Evolutionary conservation across 2,329 filamentous ascomycete species (phyloP), one percentile per base, ranked within the genome.

Genomic region (Claviceps maximensis): DNA sequence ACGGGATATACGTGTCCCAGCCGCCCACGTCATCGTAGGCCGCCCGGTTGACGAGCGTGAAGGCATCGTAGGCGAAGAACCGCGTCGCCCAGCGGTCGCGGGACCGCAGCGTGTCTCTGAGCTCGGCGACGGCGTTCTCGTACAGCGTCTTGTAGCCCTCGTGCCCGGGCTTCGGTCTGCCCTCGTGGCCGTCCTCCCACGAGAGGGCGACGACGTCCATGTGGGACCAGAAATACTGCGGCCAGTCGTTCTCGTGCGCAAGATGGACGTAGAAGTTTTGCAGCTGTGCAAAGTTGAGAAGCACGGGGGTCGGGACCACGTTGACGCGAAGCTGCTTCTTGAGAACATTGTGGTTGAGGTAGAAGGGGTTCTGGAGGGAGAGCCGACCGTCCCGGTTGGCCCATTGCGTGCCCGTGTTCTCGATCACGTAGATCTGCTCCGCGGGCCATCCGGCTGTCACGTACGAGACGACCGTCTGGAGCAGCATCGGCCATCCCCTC

Each of bases 21-120:
- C 71, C 75, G 21, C 78, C 70, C 8, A 80, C 69, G 46, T 72
- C 69, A 55, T 74, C 69, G 59, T 74, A 74, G 0, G 76, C 73
- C 8, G 62, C 66, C 12, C 74, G 74, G 58, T 82, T 81, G 44
- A 82, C 75, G 1, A 81, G 67, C 2, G 77, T 71, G 2, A 83
- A 67, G 56, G 76, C 74, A 60, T 82, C 78, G 64, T 80, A 82
- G 13, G 75, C 70, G 61, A 80, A 82, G 63, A 79, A 78, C n/a
- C 71, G 70, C 50, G 73, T 63, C 0, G 67, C 77, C 78, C 78
- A 82, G 50, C 65, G 62, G 9, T 67, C 60, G 33, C 68, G 65
- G 0, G 59, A 59, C 2, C 55, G 53, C 1, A 66, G 52, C 10
- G 67, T 65, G 10, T 60, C 56, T 40, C 63, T 63, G 1, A 72